Conservation (phyloP, 768 basidiomycete genomes). For the Mycena capillaripes region DNA sequence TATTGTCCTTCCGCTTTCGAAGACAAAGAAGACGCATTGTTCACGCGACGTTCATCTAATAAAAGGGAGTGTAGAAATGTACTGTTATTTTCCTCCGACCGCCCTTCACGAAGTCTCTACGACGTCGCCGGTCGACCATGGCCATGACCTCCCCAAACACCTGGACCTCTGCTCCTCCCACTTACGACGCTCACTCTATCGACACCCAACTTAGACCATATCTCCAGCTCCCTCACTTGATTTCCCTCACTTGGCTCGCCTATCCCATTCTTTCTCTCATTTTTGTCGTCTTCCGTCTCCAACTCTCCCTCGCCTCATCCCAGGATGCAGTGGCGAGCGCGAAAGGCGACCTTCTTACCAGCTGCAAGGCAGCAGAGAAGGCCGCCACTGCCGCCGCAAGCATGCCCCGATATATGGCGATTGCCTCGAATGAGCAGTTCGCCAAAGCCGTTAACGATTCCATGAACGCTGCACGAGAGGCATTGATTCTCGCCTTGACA, state of each 20-base stretch:
- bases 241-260: constrained; percentile 92
- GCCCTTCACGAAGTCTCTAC: constrained; percentile 37
- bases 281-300: constrained; percentile 88
- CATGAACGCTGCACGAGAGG: constrained; percentile 80
- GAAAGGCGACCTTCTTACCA: constrained; percentile 82
- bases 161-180: constrained; percentile 32
- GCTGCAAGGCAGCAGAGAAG: constrained; percentile 87
- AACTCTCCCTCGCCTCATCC: constrained; percentile 78
- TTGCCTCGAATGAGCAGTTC: constrained; percentile 86
- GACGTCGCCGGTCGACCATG: constrained; percentile 56
- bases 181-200: constrained; percentile 37
- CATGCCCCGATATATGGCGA: constrained; percentile 90
- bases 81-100: constrained; percentile 20
- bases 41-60: neutral
- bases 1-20: neutral
- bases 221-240: constrained; percentile 84
- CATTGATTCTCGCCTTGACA: constrained; percentile 82
- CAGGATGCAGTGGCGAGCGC: constrained; percentile 77
- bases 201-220: constrained; percentile 75
- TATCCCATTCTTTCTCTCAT: constrained; percentile 91
- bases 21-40: constrained; percentile 15
- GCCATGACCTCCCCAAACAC: constrained; percentile 19
- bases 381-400: constrained; percentile 88
- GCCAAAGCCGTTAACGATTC: constrained; percentile 84
- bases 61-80: constrained; percentile 25